These are phyloP conservation scores for Trametes cubensis DNA, from an alignment of 768 basidiomycete genomes.

Conservation along the genomic window DNA sequence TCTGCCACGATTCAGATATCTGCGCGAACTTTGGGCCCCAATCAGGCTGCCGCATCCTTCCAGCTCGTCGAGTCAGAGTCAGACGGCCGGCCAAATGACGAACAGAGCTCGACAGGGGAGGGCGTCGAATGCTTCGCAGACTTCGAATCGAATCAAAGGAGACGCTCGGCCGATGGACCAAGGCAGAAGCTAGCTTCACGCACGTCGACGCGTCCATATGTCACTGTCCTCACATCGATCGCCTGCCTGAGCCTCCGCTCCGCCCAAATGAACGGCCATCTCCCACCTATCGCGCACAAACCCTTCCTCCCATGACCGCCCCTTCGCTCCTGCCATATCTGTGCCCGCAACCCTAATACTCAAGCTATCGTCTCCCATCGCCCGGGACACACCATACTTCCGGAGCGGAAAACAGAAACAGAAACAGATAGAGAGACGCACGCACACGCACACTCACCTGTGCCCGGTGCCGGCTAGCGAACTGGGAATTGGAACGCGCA, in stretches of 20 bases:
- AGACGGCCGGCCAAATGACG: conserved; percentile 6
- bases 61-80: conserved; percentile 16
- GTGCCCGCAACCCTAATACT: conserved; percentile 1
- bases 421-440: too few relatives aligned
- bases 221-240: conserved; percentile 1
- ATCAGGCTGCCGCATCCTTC: conserved; percentile 10
- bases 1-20: too few relatives aligned
- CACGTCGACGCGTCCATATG: not conserved
- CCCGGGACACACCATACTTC: conserved; percentile 9
- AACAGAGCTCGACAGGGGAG: not conserved
- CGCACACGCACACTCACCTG: conserved; percentile 13
- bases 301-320: conserved; percentile 16
- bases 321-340: not conserved
- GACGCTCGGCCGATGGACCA: conserved; percentile 10
- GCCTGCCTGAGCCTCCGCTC: not conserved
- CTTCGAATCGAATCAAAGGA: conserved; percentile 4
- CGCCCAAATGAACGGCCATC: conserved; percentile 18
- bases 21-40: conserved; percentile 5
- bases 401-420: conserved; percentile 11
- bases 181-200: conserved; percentile 7
- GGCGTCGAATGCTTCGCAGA: too few relatives aligned
- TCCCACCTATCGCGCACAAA: not conserved
- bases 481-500: conserved; percentile 1
- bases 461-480: not conserved
- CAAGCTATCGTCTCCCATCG: conserved; percentile 14